These are phyloP conservation scores for Aureobasidium sp. DNA, from an alignment of 2,329 filamentous ascomycete species.

Conservation along the genomic window DNA sequence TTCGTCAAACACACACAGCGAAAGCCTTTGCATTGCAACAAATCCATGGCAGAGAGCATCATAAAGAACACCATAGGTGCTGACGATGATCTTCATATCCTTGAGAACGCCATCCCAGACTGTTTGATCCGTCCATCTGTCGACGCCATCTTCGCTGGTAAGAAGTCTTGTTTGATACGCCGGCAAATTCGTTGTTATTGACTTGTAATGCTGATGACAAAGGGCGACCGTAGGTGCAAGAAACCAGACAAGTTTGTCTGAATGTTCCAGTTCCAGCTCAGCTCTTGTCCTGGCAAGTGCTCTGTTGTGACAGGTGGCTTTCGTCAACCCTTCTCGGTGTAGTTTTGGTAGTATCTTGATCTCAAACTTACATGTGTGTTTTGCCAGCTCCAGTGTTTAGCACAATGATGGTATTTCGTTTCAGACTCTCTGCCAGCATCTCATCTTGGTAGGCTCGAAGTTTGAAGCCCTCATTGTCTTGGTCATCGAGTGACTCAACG, in stretches of 20 bases:
- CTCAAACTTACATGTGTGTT: constrained; percentile 32
- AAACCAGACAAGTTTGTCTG: constrained; percentile 40
- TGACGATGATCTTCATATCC: constrained; percentile 65
- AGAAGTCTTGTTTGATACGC: constrained; percentile 55
- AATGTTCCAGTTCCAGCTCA: constrained; percentile 34
- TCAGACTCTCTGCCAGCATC: constrained; percentile 41
- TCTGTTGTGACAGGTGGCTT: not conserved
- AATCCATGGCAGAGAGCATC: constrained; percentile 73
- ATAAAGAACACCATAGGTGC: constrained; percentile 66
- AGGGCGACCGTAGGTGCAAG: constrained; percentile 39
- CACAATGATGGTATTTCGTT: constrained; percentile 40
- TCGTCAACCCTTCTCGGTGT: not conserved
- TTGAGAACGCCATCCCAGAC: constrained; percentile 62
- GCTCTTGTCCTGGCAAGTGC: constrained; percentile 38
- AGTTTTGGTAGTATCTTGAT: not conserved
- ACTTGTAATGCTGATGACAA: constrained; percentile 38
- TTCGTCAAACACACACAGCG: constrained; percentile 77
- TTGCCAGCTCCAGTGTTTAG: constrained; percentile 47
- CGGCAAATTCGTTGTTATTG: constrained; percentile 32
- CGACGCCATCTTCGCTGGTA: constrained; percentile 60
- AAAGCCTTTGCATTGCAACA: constrained; percentile 55
- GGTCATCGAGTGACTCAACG: not conserved
- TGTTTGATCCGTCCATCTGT: constrained; percentile 62
- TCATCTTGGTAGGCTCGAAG: constrained; percentile 43
- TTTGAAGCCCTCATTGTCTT: constrained; percentile 7